These are phyloP conservation scores for Cutaneotrichosporon sp. DNA, from an alignment of 1,284 basidiomycete genomes.

Conservation along the genomic window DNA sequence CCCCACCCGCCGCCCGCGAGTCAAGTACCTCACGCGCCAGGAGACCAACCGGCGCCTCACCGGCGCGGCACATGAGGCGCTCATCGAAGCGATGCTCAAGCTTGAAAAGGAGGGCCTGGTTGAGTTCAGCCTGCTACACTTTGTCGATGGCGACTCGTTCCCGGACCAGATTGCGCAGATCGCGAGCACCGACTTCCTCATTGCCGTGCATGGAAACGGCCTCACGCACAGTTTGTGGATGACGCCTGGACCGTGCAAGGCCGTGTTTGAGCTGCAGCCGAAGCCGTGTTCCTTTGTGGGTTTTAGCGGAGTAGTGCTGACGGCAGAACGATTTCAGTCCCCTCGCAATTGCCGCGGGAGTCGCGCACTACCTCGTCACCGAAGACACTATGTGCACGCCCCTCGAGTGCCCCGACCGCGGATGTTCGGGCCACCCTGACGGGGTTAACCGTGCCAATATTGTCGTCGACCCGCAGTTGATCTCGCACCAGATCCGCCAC, in stretches of 20 bases:
- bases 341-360: slow-evolving; percentile 32
- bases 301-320: background rate
- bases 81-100: slow-evolving; percentile 52
- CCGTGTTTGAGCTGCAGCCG: slow-evolving; percentile 54
- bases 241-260: slow-evolving; percentile 64
- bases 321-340: slow-evolving; percentile 33
- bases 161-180: slow-evolving; percentile 20
- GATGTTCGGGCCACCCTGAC: background rate
- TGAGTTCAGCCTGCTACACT: slow-evolving; percentile 13
- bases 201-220: slow-evolving; percentile 68
- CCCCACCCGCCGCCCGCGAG: slow-evolving; percentile 12
- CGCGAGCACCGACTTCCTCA: slow-evolving; percentile 19
- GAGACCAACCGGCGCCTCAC: slow-evolving; percentile 60
- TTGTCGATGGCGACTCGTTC: slow-evolving; percentile 11
- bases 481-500: slow-evolving; percentile 18
- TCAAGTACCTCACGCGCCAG: slow-evolving; percentile 44
- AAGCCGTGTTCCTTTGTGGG: slow-evolving; percentile 21
- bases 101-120: slow-evolving; percentile 17
- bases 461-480: slow-evolving; percentile 11
- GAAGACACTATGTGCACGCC: slow-evolving; percentile 22
- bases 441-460: slow-evolving; percentile 17
- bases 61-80: slow-evolving; percentile 31
- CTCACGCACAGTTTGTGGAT: slow-evolving; percentile 75
- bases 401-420: slow-evolving; percentile 17
- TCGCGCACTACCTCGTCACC: slow-evolving; percentile 31